Evolutionary conservation across 2,329 filamentous ascomycete species (phyloP).

Genomic region (Neonectria hederae): DNA sequence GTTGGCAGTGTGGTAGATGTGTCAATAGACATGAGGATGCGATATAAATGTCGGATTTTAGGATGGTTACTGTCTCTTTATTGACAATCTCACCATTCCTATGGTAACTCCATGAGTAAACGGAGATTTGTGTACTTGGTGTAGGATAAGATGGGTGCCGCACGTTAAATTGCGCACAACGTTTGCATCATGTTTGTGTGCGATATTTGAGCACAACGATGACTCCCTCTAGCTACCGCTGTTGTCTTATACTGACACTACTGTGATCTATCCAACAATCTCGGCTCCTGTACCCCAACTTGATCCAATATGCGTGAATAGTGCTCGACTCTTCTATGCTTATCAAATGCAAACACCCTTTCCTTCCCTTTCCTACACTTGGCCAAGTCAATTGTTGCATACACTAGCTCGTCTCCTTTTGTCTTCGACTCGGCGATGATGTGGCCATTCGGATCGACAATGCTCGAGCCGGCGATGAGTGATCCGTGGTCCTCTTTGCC

Average conservation of each 20-base stretch:
- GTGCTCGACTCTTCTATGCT: constrained; percentile 55
- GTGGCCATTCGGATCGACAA: constrained; percentile 58
- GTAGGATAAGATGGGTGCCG: no score
- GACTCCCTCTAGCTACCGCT: not conserved
- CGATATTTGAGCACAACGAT: no score
- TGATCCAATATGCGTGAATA: constrained; percentile 52
- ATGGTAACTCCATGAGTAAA: no score
- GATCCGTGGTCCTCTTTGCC: constrained; percentile 55
- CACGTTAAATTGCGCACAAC: no score
- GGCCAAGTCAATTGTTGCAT: constrained; percentile 59
- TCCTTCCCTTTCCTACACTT: constrained; percentile 59
- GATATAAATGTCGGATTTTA: no score
- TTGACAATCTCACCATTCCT: no score
- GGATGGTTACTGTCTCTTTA: no score
- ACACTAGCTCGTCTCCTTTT: constrained; percentile 58
- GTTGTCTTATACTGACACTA: not conserved
- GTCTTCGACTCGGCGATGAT: constrained; percentile 59
- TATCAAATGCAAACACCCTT: constrained; percentile 56
- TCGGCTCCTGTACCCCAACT: constrained; percentile 46
- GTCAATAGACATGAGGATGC: no score
- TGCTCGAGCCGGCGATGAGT: constrained; percentile 59
- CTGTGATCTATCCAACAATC: not conserved
- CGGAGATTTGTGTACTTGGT: no score
- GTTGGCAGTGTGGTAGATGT: not conserved
- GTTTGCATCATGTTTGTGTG: no score